Base-by-base conservation (phyloP, 495 filamentous ascomycete species). In the Hypoxylon lienhwacheense region DNA sequence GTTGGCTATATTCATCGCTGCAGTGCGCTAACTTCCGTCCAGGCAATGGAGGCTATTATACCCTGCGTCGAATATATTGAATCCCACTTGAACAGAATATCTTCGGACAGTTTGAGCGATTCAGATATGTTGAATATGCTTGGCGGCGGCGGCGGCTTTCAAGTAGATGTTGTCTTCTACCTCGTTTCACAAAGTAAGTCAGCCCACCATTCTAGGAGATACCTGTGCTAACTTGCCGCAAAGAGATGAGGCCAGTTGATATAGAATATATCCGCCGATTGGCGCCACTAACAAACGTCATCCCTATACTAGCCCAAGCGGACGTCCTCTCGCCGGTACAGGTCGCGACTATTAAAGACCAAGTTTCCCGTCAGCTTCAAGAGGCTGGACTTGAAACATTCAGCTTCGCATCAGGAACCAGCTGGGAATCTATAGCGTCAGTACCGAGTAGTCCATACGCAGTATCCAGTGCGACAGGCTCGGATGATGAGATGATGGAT, bases 401-500 rank as follows among this genome's bases (percentile, higher is more conserved):
- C 64, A 73, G 85, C 24, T 89, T 95, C 52, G 79, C 80, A 14
- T 32, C 61, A 17, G 33, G 22, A 43, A 24, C 37, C 10, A 42
- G 22, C 25, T 35, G 46, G 39, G 59, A 55, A 5, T 45, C 17
- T 7, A 19, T 28, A 6, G 26, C 32, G 10, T 51, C 56, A n/a
- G 58, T 55, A 32, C 70, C 61, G 17, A 61, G 63, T 54, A 56
- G 71, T 58, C 84, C 90, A 5, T 96, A 87, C 67, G 85, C 90
- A 5, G 80, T 96, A 31, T 97, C 95, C 16, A 95, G 89, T 14
- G 82, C 81, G 8, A 78, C 84, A 28, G 83, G 81, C 7, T 81
- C 81, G 40, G 91, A 99, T 67, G 73, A 85, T 41, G 91, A 96
- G 16, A 86, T 79, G 35, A 96, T 99, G 90, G 93, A 99, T 64